Base-by-base conservation (phyloP, 2,329 filamentous ascomycete species). In the Coniochaeta prunicola region DNA sequence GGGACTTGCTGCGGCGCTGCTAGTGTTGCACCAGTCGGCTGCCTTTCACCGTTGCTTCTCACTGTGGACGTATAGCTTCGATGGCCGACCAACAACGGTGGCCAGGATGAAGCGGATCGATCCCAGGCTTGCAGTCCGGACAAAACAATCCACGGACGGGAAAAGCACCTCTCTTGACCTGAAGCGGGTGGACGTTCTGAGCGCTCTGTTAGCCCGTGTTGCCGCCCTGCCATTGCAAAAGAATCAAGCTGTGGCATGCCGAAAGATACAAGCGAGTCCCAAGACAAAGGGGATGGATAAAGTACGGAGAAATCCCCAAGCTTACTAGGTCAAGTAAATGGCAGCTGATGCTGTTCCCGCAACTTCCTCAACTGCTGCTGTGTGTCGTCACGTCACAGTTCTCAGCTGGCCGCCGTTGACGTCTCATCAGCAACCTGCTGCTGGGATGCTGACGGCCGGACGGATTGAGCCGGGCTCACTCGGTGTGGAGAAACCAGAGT, bases 401-500 rank as follows among this genome's bases (percentile, higher is more conserved):
- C 12, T 24, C 19, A 21, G 40, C 40, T 45, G 40, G 48, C 26
- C 26, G 21, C 40, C 2, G 40, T 45, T 45, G 40, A 45, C 40
- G 40, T 31, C 30, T 31, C 26, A 33, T 13, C 5, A n/a, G 19
- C 36, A n/a, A n/a, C 36, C 33, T 36, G 33, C 33, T 36, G 24
- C 8, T 6, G 26, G 53, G 28, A 36, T 17, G 17, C 21, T 24
- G n/a, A n/a, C n/a, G n/a, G n/a, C n/a, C n/a, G 15, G 15, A 26
- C 17, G 15, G 45, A n/a, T 17, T 7, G 28, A 17, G 53, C 30
- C n/a, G 9, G 53, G 30, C 53, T 56, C 21, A 3, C 54, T 56
- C 36, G 54, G 31, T 38, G 54, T 56, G 54, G 54, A 24, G 54
- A 56, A 40, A 50, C 30, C 17, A 54, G 21, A 34, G 53, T 54